A percentile compares a stretch with the other conserved stretches of the same genome.
phyloP scores from a whole-genome alignment of 805 yeast genomes.

The Saturnispora zaruensis region DNA sequence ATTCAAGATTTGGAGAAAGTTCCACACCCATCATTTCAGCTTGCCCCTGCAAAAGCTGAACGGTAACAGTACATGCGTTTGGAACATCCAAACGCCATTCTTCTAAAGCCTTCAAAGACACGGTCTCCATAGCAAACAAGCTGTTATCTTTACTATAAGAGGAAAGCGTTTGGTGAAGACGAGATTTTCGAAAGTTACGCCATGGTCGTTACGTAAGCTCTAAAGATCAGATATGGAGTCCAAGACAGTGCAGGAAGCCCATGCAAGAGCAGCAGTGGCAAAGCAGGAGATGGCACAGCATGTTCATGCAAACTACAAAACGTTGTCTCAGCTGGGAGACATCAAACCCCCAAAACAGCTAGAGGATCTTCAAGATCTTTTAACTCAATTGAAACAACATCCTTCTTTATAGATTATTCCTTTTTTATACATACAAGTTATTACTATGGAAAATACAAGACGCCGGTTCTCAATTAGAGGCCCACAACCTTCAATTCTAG shows the following conservation, averaged over 20 bases:
- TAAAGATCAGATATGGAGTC: neutral
- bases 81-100: conserved; percentile 77
- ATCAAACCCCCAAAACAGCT: neutral
- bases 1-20: conserved; percentile 61
- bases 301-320: neutral
- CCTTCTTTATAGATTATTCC: neutral
- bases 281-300: neutral
- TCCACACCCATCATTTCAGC: conserved; percentile 95
- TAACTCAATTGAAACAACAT: neutral
- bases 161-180: neutral
- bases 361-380: neutral
- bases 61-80: conserved; percentile 36
- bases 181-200: neutral
- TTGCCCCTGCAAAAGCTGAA: conserved; percentile 47
- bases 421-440: neutral
- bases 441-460: conserved; percentile 5
- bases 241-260: neutral
- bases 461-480: conserved; percentile 8
- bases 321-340: neutral
- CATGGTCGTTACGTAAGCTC: neutral
- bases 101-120: conserved; percentile 4
- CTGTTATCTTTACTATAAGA: neutral
- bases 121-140: neutral
- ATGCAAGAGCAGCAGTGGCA: neutral
- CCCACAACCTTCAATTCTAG: neutral